Conservation (phyloP, 2,329 filamentous ascomycete genomes). For the Amesomyces nigricolor region DNA sequence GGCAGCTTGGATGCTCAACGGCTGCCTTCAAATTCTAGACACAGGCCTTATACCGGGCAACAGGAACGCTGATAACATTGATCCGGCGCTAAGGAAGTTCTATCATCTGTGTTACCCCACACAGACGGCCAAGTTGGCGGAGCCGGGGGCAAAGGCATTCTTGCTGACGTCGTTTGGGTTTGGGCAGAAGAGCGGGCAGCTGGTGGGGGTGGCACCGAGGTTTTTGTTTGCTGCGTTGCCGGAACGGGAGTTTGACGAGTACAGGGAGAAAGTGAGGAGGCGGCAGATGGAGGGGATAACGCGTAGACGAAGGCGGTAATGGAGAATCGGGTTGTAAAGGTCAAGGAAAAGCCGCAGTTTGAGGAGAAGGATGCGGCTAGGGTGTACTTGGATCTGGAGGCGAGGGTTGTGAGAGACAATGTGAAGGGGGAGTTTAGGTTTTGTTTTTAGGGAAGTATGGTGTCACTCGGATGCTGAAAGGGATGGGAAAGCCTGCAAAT, state of each 20-base stretch:
- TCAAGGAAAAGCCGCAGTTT: background rate
- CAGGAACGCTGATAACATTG: constrained; percentile 35
- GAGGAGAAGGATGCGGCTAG: background rate
- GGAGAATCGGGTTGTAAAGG: background rate
- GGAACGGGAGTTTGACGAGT: constrained; percentile 14
- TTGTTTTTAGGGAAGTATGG: background rate
- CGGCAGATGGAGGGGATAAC: background rate
- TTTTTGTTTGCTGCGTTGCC: constrained; percentile 31
- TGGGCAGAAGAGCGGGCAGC: constrained; percentile 39
- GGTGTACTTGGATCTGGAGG: background rate
- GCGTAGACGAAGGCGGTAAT: background rate
- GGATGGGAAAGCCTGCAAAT: too few relatives aligned
- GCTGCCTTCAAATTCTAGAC: constrained; percentile 33
- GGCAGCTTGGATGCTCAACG: constrained; percentile 36
- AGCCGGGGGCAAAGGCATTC: constrained; percentile 31
- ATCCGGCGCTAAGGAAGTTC: constrained; percentile 27
- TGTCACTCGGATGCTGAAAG: too few relatives aligned
- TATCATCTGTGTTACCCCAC: constrained; percentile 33
- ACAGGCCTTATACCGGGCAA: constrained; percentile 33
- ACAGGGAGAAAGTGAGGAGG: background rate
- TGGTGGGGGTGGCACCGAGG: constrained; percentile 32
- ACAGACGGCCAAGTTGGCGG: constrained; percentile 19
- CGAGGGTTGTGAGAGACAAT: background rate
- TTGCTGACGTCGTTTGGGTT: constrained; percentile 40
- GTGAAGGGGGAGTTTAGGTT: background rate